Percentiles rank a stretch among this genome's conserved stretches.
These are phyloP conservation scores for Globomyces pollinis-pini DNA, from an alignment of 192 early-diverging fungal species.

Conservation along the genomic window DNA sequence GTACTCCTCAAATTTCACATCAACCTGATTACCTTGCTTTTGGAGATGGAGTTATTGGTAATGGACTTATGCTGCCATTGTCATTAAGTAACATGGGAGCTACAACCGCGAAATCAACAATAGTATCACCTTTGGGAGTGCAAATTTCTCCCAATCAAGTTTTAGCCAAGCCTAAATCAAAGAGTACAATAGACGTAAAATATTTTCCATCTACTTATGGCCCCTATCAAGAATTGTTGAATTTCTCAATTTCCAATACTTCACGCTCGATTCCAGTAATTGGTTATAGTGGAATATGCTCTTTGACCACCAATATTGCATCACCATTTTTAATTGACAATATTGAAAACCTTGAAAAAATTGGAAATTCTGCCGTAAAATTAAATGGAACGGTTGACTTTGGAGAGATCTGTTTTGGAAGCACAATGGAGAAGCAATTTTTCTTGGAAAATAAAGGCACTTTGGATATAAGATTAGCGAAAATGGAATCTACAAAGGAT, in stretches of 20 bases:
- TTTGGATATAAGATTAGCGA: too few species aligned
- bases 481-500: too few species aligned
- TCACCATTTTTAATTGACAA: slow-evolving; percentile 13
- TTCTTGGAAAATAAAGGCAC: too few species aligned
- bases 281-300: slow-evolving; percentile 25
- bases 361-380: slow-evolving; percentile 14
- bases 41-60: slow-evolving; percentile 34
- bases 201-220: slow-evolving; percentile 6
- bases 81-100: background rate
- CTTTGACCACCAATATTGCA: slow-evolving; percentile 24
- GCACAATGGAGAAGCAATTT: too few species aligned
- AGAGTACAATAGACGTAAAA: slow-evolving; percentile 16
- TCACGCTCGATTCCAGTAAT: slow-evolving; percentile 27
- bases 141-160: slow-evolving; percentile 10
- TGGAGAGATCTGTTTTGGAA: too few species aligned
- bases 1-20: background rate
- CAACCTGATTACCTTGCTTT: slow-evolving; percentile 29
- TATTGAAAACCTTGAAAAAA: too few species aligned
- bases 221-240: background rate
- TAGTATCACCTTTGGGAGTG: background rate
- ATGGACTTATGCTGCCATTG: background rate
- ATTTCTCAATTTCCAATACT: slow-evolving; percentile 9
- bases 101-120: background rate
- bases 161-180: slow-evolving; percentile 16
- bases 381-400: too few species aligned